Conservation (phyloP, 352 stramenopile species). For the Phytophthora multivora region DNA sequence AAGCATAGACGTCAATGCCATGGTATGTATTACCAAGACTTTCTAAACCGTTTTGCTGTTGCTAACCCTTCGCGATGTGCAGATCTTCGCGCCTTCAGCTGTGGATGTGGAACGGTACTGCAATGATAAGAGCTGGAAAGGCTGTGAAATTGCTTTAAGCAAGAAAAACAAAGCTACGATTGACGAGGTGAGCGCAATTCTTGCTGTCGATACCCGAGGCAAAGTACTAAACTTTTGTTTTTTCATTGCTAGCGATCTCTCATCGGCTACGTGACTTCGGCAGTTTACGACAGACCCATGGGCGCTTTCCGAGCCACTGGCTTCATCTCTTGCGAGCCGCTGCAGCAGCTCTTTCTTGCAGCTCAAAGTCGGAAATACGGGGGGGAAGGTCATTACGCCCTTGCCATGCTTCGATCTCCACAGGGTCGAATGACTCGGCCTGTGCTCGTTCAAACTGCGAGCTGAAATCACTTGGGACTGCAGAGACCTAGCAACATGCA, state of each 20-base stretch:
- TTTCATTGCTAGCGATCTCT: constrained; percentile 38
- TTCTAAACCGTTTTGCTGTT: neutral
- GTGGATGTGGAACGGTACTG: constrained; percentile 33
- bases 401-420: constrained; percentile 59
- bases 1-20: constrained; percentile 57
- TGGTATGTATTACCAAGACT: constrained; percentile 50
- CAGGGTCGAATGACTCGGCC: constrained; percentile 61
- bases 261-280: constrained; percentile 72
- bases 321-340: constrained; percentile 66
- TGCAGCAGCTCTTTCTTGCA: constrained; percentile 65
- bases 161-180: constrained; percentile 20
- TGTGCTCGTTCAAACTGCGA: constrained; percentile 37
- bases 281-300: constrained; percentile 82
- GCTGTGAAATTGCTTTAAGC: constrained; percentile 22
- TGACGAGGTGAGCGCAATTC: constrained; percentile 21
- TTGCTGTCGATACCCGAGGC: neutral
- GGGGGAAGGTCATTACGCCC: constrained; percentile 21
- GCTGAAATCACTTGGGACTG: constrained; percentile 2
- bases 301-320: constrained; percentile 60
- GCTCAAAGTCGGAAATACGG: constrained; percentile 4
- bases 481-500: neutral
- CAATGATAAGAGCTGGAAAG: constrained; percentile 43
- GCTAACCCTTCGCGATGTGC: constrained; percentile 3
- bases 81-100: constrained; percentile 44
- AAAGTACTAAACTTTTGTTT: constrained; percentile 2